phyloP scores from a whole-genome alignment of 2,329 filamentous ascomycete species.

The Shiraia sp. region DNA sequence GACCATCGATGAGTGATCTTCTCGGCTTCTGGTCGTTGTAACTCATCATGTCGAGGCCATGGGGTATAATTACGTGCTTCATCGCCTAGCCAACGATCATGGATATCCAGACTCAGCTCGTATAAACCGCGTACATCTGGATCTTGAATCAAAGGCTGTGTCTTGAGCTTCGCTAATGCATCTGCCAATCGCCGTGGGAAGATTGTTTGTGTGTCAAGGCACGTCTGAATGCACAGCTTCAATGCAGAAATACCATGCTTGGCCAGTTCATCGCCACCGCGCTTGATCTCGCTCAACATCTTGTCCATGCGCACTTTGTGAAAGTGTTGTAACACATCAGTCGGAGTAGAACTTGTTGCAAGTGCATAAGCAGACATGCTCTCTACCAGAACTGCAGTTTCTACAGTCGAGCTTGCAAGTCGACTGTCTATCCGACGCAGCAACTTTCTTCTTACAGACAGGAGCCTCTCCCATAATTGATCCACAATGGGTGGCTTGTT shows the following conservation, averaged over 20 bases:
- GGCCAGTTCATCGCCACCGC: constrained; percentile 49
- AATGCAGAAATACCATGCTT: constrained; percentile 67
- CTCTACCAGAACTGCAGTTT: constrained; percentile 63
- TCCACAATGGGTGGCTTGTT: constrained; percentile 60
- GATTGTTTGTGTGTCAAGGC: constrained; percentile 75
- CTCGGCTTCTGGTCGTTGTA: constrained; percentile 47
- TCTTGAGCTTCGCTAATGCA: constrained; percentile 69
- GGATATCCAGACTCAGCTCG: constrained; percentile 75
- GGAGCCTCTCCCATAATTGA: constrained; percentile 66
- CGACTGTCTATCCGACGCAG: constrained; percentile 66
- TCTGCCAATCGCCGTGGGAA: constrained; percentile 74
- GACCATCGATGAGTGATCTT: constrained; percentile 47
- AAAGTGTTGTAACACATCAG: constrained; percentile 79
- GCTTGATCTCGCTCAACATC: constrained; percentile 65
- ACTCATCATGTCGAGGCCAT: constrained; percentile 80
- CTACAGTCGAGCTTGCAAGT: constrained; percentile 41
- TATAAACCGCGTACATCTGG: constrained; percentile 66
- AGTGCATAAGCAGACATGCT: constrained; percentile 82
- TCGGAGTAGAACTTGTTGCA: constrained; percentile 76
- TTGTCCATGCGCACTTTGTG: constrained; percentile 72
- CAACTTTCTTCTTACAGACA: constrained; percentile 64
- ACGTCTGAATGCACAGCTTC: constrained; percentile 73
- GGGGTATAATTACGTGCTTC: constrained; percentile 85
- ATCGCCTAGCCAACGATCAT: constrained; percentile 77
- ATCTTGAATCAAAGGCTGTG: constrained; percentile 72